Conservation (phyloP, 305 asterid genomes). For the Fraxinus ornus region DNA sequence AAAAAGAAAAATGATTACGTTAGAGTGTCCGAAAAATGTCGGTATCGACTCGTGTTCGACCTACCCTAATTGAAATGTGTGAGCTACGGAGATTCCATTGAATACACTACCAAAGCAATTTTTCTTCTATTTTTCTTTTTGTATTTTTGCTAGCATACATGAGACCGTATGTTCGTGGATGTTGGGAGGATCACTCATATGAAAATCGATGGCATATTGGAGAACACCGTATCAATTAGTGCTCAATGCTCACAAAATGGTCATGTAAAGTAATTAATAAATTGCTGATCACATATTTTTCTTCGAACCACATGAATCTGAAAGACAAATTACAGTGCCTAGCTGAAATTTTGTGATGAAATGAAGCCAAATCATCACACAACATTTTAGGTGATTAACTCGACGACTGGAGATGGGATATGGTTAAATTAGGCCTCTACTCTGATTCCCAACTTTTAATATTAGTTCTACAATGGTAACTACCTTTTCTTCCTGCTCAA, state of each 20-base stretch:
- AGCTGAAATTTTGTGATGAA: conserved; percentile 3
- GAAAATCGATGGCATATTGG: background rate
- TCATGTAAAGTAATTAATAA: background rate
- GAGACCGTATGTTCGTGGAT: background rate
- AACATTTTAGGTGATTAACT: background rate
- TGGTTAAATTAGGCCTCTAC: background rate
- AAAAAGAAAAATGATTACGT: too few species aligned
- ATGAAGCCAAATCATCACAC: conserved; percentile 16
- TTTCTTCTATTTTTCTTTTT: background rate
- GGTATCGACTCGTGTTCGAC: too few species aligned
- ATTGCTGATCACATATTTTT: background rate
- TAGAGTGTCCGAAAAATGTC: too few species aligned
- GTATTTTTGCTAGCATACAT: background rate
- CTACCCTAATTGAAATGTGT: too few species aligned
- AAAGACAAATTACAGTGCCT: background rate
- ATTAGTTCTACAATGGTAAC: background rate
- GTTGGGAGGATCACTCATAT: background rate
- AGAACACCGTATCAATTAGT: background rate
- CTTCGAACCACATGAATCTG: background rate
- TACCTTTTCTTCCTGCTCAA: background rate
- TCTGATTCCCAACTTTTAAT: background rate
- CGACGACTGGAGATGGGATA: background rate
- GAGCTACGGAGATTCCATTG: background rate
- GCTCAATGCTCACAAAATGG: background rate
- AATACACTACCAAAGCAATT: background rate